phyloP scores from a whole-genome alignment of 1,284 basidiomycete genomes.

The Sporisorium graminicola region DNA sequence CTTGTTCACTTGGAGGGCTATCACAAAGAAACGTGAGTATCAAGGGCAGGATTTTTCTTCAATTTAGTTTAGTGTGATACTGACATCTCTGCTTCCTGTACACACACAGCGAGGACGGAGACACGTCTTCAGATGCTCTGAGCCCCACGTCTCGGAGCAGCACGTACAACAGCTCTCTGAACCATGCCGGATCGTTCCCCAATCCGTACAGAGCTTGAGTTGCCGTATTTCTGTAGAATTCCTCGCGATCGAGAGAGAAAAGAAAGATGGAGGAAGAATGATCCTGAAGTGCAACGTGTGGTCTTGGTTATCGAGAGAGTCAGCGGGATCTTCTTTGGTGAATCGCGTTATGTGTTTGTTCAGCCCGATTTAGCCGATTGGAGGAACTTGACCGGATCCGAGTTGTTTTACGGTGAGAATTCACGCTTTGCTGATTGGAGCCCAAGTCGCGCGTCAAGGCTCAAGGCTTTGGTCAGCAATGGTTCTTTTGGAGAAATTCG shows the following conservation, averaged over 20 bases:
- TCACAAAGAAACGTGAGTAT: constrained; percentile 28
- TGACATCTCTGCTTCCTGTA: background rate
- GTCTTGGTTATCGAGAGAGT: background rate
- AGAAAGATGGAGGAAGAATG: constrained; percentile 1
- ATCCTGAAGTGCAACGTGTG: background rate
- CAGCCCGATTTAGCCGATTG: background rate
- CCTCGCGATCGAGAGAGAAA: background rate
- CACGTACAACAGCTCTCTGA: constrained; percentile 4
- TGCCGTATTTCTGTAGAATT: background rate
- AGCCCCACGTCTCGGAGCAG: constrained; percentile 17
- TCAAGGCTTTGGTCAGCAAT: constrained; percentile 45
- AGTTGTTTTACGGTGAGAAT: constrained; percentile 20
- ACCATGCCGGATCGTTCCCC: background rate
- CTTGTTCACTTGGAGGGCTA: constrained; percentile 15
- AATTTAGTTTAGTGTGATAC: background rate
- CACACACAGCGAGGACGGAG: constrained; percentile 26
- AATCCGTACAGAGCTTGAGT: background rate
- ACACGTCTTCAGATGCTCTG: constrained; percentile 29
- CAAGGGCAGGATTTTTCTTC: background rate
- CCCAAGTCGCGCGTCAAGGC: constrained; percentile 17
- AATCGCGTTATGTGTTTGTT: no score
- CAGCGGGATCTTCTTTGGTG: background rate
- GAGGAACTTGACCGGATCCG: constrained; percentile 18
- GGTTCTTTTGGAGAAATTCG: constrained; percentile 10
- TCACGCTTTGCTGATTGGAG: constrained; percentile 34